Evolutionary conservation across 345 rosid genomes (phyloP), one percentile per base, ranked within the genome.

Genomic region (Melastoma malabathricum): DNA sequence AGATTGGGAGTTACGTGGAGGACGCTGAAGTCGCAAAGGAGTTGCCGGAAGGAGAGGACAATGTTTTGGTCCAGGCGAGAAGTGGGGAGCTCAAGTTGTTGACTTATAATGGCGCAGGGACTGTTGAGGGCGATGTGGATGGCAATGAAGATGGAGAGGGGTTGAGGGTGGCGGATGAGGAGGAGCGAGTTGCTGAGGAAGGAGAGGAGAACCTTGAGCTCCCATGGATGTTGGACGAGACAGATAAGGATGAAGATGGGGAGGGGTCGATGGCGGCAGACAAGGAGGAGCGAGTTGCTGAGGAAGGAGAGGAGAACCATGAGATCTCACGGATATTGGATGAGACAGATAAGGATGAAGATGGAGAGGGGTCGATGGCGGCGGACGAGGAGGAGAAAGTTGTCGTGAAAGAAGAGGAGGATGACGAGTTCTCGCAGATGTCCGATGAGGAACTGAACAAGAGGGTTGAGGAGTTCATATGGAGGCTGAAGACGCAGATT

Each of bases 271-370:
- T n/a, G n/a, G n/a, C n/a, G n/a, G n/a, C n/a, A n/a, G n/a, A n/a
- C n/a, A n/a, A n/a, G n/a, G n/a, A n/a, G n/a, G n/a, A n/a, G n/a
- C n/a, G n/a, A n/a, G n/a, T n/a, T n/a, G n/a, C n/a, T n/a, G n/a
- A n/a, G n/a, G n/a, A n/a, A n/a, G n/a, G n/a, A n/a, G n/a, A 31
- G 50, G 75, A 77, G 43, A 72, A 60, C 6, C 66, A 81, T 43
- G 80, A 79, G 69, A 82, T 75, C 47, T 77, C 84, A 17, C 68
- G 57, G 25, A 52, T 89, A 89, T 84, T n/a, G n/a, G n/a, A n/a
- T n/a, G n/a, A n/a, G n/a, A n/a, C 95, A 3, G 56, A 77, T 46
- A 93, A 85, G 52, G 97, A 89, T 85, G 52, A 82, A 89, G 51
- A 58, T 51, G 57, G 72, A 85, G 58, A n/a, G n/a, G n/a, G n/a